Evolutionary conservation across 1,284 basidiomycete species (phyloP).

Genomic region (Pseudozyma pruni): DNA sequence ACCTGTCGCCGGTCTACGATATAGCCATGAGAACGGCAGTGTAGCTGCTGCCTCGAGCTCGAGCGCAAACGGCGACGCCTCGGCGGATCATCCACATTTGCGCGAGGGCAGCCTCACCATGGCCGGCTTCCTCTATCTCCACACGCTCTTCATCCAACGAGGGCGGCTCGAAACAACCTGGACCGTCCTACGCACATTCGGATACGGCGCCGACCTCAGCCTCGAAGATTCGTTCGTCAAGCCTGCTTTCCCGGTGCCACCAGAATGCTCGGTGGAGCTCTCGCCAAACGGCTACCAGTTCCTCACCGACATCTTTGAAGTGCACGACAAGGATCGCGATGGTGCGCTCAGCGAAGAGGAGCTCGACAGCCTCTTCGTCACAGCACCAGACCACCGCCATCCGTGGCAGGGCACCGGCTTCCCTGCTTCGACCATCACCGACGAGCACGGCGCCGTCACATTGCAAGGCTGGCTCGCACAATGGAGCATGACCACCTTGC

Average conservation of each 20-base stretch:
- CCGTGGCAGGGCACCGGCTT: conserved; percentile 63
- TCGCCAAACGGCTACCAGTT: conserved; percentile 94
- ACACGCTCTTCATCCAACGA: conserved; percentile 96
- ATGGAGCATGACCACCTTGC: conserved; percentile 98
- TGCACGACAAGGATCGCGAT: conserved; percentile 96
- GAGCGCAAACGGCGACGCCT: conserved; percentile 35
- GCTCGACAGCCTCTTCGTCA: conserved; percentile 87
- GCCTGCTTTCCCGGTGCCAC: conserved; percentile 85
- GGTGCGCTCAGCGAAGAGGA: conserved; percentile 88
- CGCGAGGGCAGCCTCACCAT: conserved; percentile 80
- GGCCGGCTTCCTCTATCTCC: conserved; percentile 90
- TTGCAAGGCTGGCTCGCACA: conserved; percentile 97
- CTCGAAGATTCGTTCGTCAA: conserved; percentile 69
- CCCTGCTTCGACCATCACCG: conserved; percentile 83
- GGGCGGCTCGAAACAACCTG: conserved; percentile 97
- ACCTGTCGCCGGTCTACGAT: conserved; percentile 40
- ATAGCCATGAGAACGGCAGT: conserved; percentile 48
- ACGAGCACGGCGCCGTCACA: conserved; percentile 89
- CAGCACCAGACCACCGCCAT: conserved; percentile 77
- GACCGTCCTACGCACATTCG: conserved; percentile 93
- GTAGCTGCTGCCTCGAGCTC: conserved; percentile 46
- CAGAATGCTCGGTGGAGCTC: conserved; percentile 93
- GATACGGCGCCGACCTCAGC: conserved; percentile 92
- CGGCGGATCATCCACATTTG: conserved; percentile 52
- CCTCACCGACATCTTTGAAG: conserved; percentile 95